phyloP scores from a whole-genome alignment of 2,329 filamentous ascomycete species.

The Zasmidium cellare region DNA sequence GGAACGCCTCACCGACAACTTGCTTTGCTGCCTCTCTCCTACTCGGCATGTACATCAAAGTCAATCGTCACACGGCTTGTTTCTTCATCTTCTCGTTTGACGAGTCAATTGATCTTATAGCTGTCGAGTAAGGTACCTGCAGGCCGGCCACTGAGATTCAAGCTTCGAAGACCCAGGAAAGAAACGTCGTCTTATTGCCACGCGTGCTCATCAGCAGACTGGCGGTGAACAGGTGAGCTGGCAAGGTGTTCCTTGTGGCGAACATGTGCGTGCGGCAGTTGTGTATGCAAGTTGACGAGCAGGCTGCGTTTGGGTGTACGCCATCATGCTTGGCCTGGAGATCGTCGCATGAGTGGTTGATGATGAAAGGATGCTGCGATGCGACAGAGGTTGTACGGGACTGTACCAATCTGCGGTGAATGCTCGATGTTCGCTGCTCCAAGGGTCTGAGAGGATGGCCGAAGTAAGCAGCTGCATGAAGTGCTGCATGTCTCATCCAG shows the following conservation, averaged over 20 bases:
- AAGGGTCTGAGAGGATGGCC: neutral
- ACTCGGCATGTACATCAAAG: neutral
- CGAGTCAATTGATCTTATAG: neutral
- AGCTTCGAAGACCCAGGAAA: slow-evolving; percentile 1
- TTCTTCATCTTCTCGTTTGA: neutral
- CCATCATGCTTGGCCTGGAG: slow-evolving; percentile 4
- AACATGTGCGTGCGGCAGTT: neutral
- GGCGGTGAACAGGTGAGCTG: slow-evolving; percentile 5
- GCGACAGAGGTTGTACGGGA: too few species aligned
- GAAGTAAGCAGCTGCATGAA: neutral
- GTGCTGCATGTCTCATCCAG: neutral
- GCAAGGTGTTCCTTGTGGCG: slow-evolving; percentile 1
- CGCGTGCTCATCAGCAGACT: slow-evolving; percentile 4
- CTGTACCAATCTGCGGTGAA: neutral
- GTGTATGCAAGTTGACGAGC: slow-evolving; percentile 1
- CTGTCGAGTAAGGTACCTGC: neutral
- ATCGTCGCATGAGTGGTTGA: neutral
- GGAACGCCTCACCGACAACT: neutral
- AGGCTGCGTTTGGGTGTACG: neutral
- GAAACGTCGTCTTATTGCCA: neutral
- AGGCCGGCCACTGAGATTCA: neutral
- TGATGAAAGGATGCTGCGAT: neutral
- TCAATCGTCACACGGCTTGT: too few species aligned
- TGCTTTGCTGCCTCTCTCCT: neutral
- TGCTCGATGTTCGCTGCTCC: neutral